Conservation (phyloP, 495 filamentous ascomycete genomes). For the Cercophora samala region DNA sequence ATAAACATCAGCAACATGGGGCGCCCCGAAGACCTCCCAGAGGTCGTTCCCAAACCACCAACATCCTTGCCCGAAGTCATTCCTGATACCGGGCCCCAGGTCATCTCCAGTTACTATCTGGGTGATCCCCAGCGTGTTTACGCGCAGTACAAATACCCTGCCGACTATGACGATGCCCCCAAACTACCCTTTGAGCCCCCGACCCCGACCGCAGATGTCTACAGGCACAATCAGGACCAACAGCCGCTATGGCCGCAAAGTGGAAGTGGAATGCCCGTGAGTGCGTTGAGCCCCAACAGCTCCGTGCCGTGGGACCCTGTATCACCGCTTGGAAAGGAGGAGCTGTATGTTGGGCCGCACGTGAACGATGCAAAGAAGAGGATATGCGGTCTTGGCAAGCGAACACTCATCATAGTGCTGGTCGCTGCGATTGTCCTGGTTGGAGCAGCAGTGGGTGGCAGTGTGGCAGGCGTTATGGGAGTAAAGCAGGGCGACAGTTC, state of each 20-base stretch:
- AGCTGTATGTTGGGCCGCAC: neutral
- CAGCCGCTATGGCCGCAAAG: neutral
- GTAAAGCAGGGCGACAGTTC: neutral
- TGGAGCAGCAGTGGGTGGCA: slow-evolving; percentile 28
- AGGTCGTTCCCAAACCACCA: slow-evolving; percentile 18
- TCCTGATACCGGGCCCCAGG: slow-evolving; percentile 12
- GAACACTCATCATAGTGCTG: slow-evolving; percentile 26
- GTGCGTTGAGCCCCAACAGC: slow-evolving; percentile 13
- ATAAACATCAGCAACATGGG: slow-evolving; percentile 16
- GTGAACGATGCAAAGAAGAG: slow-evolving; percentile 9
- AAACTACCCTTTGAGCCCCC: slow-evolving; percentile 21
- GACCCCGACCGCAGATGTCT: neutral
- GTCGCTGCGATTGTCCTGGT: slow-evolving; percentile 23
- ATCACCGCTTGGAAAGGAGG: neutral
- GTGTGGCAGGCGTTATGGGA: slow-evolving; percentile 24
- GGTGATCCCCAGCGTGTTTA: slow-evolving; percentile 8
- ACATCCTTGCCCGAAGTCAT: slow-evolving; percentile 22
- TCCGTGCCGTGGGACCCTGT: slow-evolving; percentile 24
- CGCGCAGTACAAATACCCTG: slow-evolving; percentile 28
- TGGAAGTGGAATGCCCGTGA: neutral
- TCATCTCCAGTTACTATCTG: neutral
- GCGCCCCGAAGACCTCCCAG: slow-evolving; percentile 26
- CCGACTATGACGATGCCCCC: slow-evolving; percentile 25
- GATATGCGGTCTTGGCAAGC: slow-evolving; percentile 27
- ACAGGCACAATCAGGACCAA: neutral